phyloP scores from a whole-genome alignment of 164 flowering plant species.

The Santalum album region DNA sequence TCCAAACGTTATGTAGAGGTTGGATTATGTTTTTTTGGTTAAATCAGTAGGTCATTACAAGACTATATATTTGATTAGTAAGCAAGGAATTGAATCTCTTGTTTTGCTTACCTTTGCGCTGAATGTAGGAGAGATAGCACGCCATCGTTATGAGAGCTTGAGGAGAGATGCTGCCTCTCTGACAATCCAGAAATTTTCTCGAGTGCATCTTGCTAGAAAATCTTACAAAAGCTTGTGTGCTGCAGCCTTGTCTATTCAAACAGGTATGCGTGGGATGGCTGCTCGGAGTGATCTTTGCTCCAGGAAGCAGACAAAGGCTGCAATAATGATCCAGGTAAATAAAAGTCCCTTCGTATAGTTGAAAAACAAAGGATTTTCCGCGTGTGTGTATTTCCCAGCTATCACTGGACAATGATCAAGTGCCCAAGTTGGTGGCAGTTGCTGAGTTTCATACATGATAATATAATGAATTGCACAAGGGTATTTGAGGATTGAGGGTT shows the following conservation, averaged over 20 bases:
- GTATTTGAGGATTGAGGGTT: too few species aligned
- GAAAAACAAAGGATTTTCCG: not conserved
- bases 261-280: conserved; percentile 41
- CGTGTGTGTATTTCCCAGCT: not conserved
- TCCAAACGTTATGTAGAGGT: conserved; percentile 55
- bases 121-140: conserved; percentile 34
- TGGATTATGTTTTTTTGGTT: not conserved
- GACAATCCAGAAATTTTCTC: conserved; percentile 35
- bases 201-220: conserved; percentile 26
- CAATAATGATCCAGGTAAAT: conserved; percentile 39
- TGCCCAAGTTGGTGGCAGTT: too few species aligned
- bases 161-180: conserved; percentile 35
- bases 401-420: too few species aligned
- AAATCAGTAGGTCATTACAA: not conserved
- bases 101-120: not conserved
- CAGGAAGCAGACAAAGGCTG: conserved; percentile 34
- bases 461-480: too few species aligned
- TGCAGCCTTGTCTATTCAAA: conserved; percentile 34
- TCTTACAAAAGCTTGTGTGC: conserved; percentile 18
- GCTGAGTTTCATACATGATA: too few species aligned
- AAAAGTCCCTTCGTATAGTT: not conserved
- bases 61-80: too few species aligned
- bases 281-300: conserved; percentile 33
- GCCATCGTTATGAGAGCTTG: conserved; percentile 27
- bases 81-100: not conserved